phyloP scores from a whole-genome alignment of 805 yeast genomes.

The Debaryomyces tyrocola region DNA sequence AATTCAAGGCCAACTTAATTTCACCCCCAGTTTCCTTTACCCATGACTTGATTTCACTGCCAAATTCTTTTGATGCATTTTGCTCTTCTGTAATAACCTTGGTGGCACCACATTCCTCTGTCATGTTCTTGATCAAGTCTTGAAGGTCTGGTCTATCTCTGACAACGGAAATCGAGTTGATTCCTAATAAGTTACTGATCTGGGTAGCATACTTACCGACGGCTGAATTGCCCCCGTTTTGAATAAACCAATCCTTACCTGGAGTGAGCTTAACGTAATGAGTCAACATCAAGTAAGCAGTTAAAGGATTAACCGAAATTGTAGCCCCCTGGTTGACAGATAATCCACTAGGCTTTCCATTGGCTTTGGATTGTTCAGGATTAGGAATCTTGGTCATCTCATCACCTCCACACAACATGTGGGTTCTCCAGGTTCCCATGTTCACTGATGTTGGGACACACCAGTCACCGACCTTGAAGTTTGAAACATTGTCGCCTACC shows the following conservation, averaged over 20 bases:
- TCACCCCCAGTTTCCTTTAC: conserved; percentile 47
- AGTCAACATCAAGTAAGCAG: conserved; percentile 86
- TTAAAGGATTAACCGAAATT: conserved; percentile 85
- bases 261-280: conserved; percentile 59
- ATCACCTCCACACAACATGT: conserved; percentile 51
- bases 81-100: conserved; percentile 88
- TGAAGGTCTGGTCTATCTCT: conserved; percentile 82
- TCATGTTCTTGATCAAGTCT: conserved; percentile 53
- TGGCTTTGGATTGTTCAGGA: conserved; percentile 44
- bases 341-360: conserved; percentile 32
- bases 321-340: conserved; percentile 74
- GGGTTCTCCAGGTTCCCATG: conserved; percentile 89
- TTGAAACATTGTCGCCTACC: conserved; percentile 54
- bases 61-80: conserved; percentile 66
- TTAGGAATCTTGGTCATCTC: conserved; percentile 61
- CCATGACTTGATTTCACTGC: conserved; percentile 56
- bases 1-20: conserved; percentile 80
- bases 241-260: conserved; percentile 85
- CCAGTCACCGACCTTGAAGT: conserved; percentile 76
- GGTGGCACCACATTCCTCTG: conserved; percentile 70
- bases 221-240: conserved; percentile 95
- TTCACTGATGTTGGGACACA: conserved; percentile 75
- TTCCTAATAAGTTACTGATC: conserved; percentile 73
- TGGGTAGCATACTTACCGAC: conserved; percentile 93
- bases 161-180: conserved; percentile 82